phyloP scores from a whole-genome alignment of 306 rosid genomes.

The Cajanus cajan region DNA sequence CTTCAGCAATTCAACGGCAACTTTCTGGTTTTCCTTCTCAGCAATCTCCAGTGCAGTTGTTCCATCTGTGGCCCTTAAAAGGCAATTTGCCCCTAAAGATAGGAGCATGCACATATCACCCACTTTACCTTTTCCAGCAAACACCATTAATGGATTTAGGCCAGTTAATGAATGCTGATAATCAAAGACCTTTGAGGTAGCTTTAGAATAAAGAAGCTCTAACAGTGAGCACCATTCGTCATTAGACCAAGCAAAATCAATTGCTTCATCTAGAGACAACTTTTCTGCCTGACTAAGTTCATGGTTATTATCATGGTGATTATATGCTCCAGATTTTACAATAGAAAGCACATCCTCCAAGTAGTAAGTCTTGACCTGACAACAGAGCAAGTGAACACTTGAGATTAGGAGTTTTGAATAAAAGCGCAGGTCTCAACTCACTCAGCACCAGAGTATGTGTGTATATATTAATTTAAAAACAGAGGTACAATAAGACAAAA shows the following conservation, averaged over 20 bases:
- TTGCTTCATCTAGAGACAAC: slow-evolving; percentile 75
- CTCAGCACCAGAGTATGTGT: too few species aligned
- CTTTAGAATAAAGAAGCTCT: slow-evolving; percentile 64
- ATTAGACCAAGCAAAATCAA: slow-evolving; percentile 75
- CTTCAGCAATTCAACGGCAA: slow-evolving; percentile 57
- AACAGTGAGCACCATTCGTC: slow-evolving; percentile 76
- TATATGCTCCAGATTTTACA: slow-evolving; percentile 40
- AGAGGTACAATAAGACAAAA: too few species aligned
- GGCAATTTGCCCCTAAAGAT: slow-evolving; percentile 72
- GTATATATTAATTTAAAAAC: too few species aligned
- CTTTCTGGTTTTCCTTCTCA: slow-evolving; percentile 55
- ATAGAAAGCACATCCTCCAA: slow-evolving; percentile 86
- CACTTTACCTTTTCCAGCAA: slow-evolving; percentile 87
- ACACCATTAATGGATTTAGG: slow-evolving; percentile 79
- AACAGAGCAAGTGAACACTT: slow-evolving; percentile 8
- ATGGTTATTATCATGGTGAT: slow-evolving; percentile 32
- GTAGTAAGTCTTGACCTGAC: slow-evolving; percentile 75
- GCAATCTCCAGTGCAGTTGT: slow-evolving; percentile 69
- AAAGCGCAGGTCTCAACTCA: too few species aligned
- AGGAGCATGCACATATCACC: slow-evolving; percentile 77
- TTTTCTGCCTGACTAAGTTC: slow-evolving; percentile 59
- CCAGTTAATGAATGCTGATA: slow-evolving; percentile 83
- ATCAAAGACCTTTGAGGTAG: slow-evolving; percentile 46
- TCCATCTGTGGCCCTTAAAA: slow-evolving; percentile 69
- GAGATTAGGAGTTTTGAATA: too few species aligned